These are phyloP conservation scores for Tulasnella sp. DNA, from an alignment of 768 basidiomycete genomes.

Conservation along the genomic window DNA sequence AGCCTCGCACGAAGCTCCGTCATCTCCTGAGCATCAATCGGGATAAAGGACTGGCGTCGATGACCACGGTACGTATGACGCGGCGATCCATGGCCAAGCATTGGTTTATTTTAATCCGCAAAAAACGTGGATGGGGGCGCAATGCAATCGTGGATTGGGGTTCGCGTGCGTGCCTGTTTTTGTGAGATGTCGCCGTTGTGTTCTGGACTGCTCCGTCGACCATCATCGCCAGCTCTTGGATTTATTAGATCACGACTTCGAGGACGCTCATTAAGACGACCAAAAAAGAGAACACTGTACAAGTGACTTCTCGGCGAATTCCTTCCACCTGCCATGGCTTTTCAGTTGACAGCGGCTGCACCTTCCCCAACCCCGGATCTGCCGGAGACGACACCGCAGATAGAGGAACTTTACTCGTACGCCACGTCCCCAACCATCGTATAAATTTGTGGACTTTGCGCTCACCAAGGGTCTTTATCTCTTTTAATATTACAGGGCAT, in stretches of 20 bases:
- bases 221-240: too few species aligned
- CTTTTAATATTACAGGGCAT: constrained; percentile 34
- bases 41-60: constrained; percentile 27
- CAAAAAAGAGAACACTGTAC: too few species aligned
- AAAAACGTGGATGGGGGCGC: too few species aligned
- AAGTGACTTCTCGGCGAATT: not conserved
- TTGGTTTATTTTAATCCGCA: constrained; percentile 46
- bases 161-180: constrained; percentile 34
- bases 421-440: not conserved
- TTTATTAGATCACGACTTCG: too few species aligned
- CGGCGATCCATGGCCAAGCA: constrained; percentile 27
- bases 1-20: constrained; percentile 70
- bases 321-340: not conserved
- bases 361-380: not conserved
- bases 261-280: too few species aligned
- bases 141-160: too few species aligned
- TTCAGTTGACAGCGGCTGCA: not conserved
- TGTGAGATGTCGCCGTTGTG: not conserved
- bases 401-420: constrained; percentile 19
- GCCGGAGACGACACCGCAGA: constrained; percentile 14
- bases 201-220: not conserved
- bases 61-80: constrained; percentile 24
- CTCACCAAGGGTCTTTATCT: too few species aligned
- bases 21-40: constrained; percentile 28
- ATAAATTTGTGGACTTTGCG: not conserved